Base-by-base conservation (phyloP, 164 flowering plant species). In the Dillenia suffruticosa region DNA sequence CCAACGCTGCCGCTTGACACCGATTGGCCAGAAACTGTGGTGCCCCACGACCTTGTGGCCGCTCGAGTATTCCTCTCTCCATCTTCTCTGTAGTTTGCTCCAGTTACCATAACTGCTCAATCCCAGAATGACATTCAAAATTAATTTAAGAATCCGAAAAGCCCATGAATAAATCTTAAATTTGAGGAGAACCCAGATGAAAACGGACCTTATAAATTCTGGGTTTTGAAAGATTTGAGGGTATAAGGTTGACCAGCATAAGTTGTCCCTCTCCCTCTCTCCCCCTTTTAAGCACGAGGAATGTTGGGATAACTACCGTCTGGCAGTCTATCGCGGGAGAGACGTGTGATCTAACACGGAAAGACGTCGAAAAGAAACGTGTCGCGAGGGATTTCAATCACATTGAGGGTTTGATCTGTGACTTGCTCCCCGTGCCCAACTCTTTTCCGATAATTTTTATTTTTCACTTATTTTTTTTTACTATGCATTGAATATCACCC, bases 1-100 rank as follows among this genome's bases (percentile, higher is more conserved):
- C 97, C 97, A 0, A 80, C 78, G 51, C 97, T 92, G 46, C 97
- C 88, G 59, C 99, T 92, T 7, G 99, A 92, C 44, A 91, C 78
- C 2, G 99, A 94, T 69, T 91, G 96, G 9, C 88, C 92, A 0
- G 96, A 87, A 14, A 68, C 59, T 2, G 40, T 32, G 40, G 40
- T 32, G 40, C 40, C 40, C 6, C 40, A 32, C 40, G 91, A 81
- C 77, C 88, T 63, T 7, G 79, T 60, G 46, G 70, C 72, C 9
- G 80, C 76, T 56, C 40, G 40, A 32, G 79, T 69, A 72, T 76
- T 77, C 60, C 61, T 74, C 61, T 74, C 83, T 59, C 82, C 88
- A 74, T 82, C 72, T 51, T 71, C 80, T 40, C 62, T 71, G 59
- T 66, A 68, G 58, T 54, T 68, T 65, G 66, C 75, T 22, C 69